Percentiles rank a stretch among this genome's conserved stretches.
Evolutionary conservation across 2,329 filamentous ascomycete genomes (phyloP).

Genomic region (Dactylellina sp.): DNA sequence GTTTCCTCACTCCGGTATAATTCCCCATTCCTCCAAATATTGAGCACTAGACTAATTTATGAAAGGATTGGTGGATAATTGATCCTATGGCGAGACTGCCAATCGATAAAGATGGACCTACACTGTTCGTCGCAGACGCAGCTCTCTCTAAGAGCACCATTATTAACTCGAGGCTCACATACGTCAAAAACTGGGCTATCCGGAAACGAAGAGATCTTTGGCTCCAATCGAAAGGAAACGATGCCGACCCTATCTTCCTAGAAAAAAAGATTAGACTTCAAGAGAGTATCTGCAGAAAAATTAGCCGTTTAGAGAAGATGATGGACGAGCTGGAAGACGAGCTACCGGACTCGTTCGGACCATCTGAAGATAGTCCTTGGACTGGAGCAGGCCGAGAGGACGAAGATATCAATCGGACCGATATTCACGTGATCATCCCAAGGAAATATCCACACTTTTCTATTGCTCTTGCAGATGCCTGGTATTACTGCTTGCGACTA

Average conservation of each 20-base stretch:
- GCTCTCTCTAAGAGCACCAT: conserved; percentile 59
- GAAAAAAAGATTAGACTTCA: conserved; percentile 58
- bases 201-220: conserved; percentile 57
- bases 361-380: conserved; percentile 55
- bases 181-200: conserved; percentile 59
- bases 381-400: conserved; percentile 56
- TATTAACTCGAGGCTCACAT: conserved; percentile 59
- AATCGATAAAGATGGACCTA: conserved; percentile 58
- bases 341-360: conserved; percentile 58
- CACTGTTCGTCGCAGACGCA: conserved; percentile 58
- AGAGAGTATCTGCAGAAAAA: conserved; percentile 57
- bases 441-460: conserved; percentile 58
- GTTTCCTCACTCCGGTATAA: conserved; percentile 58
- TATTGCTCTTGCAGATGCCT: conserved; percentile 58
- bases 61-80: conserved; percentile 60
- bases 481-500: conserved; percentile 58
- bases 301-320: conserved; percentile 57
- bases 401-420: conserved; percentile 59
- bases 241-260: conserved; percentile 35
- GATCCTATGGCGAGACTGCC: conserved; percentile 59
- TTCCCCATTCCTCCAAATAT: background rate
- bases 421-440: conserved; percentile 57
- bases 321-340: conserved; percentile 59
- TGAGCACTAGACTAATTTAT: conserved; percentile 4
- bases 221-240: conserved; percentile 46